Evolutionary conservation across 257 asterid species (phyloP).

Genomic region (Penstemon newberryi): DNA sequence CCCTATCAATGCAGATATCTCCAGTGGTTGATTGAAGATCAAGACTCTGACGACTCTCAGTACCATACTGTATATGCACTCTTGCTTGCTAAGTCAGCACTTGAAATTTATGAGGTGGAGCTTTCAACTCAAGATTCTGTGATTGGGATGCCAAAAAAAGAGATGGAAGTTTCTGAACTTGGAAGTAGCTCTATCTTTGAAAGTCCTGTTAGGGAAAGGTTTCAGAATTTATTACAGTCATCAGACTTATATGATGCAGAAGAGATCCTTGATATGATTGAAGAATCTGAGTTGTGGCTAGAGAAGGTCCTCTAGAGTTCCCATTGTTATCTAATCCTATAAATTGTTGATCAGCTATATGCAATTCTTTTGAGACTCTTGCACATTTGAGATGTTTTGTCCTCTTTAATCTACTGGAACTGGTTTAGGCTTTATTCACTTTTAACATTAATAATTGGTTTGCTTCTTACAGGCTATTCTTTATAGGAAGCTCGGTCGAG

Average conservation of each 20-base stretch:
- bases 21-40: conserved; percentile 97
- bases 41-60: conserved; percentile 68
- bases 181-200: conserved; percentile 59
- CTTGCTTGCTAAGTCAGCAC: conserved; percentile 86
- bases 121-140: conserved; percentile 43
- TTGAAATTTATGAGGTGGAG: conserved; percentile 58
- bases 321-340: neutral
- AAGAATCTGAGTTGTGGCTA: conserved; percentile 86
- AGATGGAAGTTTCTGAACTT: conserved; percentile 36
- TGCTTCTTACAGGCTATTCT: conserved; percentile 83
- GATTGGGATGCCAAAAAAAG: conserved; percentile 34
- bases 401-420: conserved; percentile 25
- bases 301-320: conserved; percentile 66
- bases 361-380: conserved; percentile 12
- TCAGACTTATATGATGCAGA: conserved; percentile 88
- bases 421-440: conserved; percentile 2
- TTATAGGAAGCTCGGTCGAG: conserved; percentile 94
- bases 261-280: conserved; percentile 84
- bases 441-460: neutral
- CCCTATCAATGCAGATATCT: conserved; percentile 66
- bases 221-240: conserved; percentile 80
- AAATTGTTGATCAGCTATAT: conserved; percentile 23
- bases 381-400: conserved; percentile 13
- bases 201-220: conserved; percentile 77
- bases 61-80: conserved; percentile 85